Evolutionary conservation across 371 early-diverging fungal species (phyloP).

Genomic region (Batrachochytrium dendrobatidis): DNA sequence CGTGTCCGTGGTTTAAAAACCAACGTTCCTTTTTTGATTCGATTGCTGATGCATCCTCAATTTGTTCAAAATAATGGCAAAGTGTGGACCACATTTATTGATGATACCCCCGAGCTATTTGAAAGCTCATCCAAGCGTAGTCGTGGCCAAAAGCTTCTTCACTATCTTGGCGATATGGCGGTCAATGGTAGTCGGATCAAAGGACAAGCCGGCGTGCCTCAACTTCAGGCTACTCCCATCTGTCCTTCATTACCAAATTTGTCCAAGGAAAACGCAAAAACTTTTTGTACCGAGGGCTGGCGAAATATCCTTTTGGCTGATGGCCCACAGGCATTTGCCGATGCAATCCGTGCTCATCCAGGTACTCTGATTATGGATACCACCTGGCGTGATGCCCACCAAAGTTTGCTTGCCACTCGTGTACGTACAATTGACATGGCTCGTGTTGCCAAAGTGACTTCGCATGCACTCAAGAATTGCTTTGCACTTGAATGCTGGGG

Average conservation of each 20-base stretch:
- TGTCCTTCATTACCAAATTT: conserved; percentile 21
- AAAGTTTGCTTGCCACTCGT: conserved; percentile 86
- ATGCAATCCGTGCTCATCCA: conserved; percentile 77
- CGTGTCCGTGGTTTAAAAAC: conserved; percentile 94
- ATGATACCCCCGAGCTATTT: conserved; percentile 86
- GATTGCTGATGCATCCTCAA: conserved; percentile 66
- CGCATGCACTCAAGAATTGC: conserved; percentile 78
- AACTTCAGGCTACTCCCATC: conserved; percentile 18
- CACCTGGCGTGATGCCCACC: conserved; percentile 87
- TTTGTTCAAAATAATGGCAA: conserved; percentile 20
- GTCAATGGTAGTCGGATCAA: conserved; percentile 89
- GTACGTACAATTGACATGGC: conserved; percentile 82
- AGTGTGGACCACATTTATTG: conserved; percentile 95
- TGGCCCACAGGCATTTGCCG: conserved; percentile 76
- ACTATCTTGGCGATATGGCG: conserved; percentile 81
- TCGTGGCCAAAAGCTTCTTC: conserved; percentile 80
- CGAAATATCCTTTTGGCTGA: conserved; percentile 72
- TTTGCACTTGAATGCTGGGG: conserved; percentile 79
- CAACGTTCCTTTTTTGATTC: conserved; percentile 87
- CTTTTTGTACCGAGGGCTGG: conserved; percentile 74
- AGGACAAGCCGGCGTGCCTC: conserved; percentile 63
- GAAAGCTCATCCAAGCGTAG: conserved; percentile 54
- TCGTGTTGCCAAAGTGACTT: conserved; percentile 77
- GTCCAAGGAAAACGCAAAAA: conserved; percentile 34
- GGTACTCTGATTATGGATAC: conserved; percentile 86